Evolutionary conservation across 345 rosid species (phyloP).

Genomic region (Aegle marmelos): DNA sequence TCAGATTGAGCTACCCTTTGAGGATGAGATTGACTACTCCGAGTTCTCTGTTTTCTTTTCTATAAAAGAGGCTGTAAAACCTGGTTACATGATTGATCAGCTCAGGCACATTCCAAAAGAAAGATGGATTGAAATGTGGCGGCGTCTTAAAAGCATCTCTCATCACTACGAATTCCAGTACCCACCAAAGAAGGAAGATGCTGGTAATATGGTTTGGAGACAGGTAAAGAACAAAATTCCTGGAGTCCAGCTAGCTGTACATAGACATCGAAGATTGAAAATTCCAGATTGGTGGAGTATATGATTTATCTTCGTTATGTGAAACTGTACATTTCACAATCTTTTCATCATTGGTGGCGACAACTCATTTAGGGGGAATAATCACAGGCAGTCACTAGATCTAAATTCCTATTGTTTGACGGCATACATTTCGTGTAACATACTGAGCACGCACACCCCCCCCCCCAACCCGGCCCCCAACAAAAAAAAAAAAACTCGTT

Average conservation of each 20-base stretch:
- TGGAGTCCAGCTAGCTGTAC: slow-evolving; percentile 53
- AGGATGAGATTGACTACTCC: slow-evolving; percentile 76
- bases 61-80: slow-evolving; percentile 59
- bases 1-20: slow-evolving; percentile 77
- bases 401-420: neutral
- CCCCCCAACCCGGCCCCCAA: too few relatives aligned
- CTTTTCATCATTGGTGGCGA: slow-evolving; percentile 8
- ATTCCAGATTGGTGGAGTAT: slow-evolving; percentile 78
- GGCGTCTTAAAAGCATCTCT: slow-evolving; percentile 58
- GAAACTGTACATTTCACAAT: slow-evolving; percentile 42
- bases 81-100: slow-evolving; percentile 60
- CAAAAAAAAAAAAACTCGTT: too few relatives aligned
- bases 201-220: slow-evolving; percentile 82
- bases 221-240: slow-evolving; percentile 79
- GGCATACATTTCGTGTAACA: slow-evolving; percentile 6
- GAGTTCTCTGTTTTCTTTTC: slow-evolving; percentile 80
- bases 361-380: slow-evolving; percentile 4
- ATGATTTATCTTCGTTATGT: slow-evolving; percentile 18
- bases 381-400: slow-evolving; percentile 7
- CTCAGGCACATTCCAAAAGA: slow-evolving; percentile 69
- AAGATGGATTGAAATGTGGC: slow-evolving; percentile 79
- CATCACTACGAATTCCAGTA: slow-evolving; percentile 76
- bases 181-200: slow-evolving; percentile 80
- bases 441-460: too few relatives aligned
- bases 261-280: slow-evolving; percentile 76